Evolutionary conservation across 1,139 yeast species (phyloP), one percentile per base, ranked within the genome.

Genomic region (Candida frijolesensis): DNA sequence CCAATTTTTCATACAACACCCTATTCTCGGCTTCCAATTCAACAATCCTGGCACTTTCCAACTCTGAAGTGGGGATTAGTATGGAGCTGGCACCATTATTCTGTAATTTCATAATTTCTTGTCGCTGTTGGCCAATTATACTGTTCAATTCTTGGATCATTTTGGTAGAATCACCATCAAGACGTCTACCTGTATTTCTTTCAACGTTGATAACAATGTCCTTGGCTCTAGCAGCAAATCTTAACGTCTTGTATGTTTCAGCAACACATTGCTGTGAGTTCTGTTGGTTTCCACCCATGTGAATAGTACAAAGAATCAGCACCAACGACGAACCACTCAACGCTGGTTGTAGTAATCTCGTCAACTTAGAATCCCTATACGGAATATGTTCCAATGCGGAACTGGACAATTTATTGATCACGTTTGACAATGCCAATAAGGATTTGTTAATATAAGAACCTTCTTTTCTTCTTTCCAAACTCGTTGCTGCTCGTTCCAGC

Each of bases 221-320:
- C 62, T 91, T 92, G 0, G 98, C 98, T 53, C 97, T 76, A 0
- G 96, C 90, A 0, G 97, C 98, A 72, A 92, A 94, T 51, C 98
- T 72, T 34, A 94, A 74, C 0, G 98, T 92, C 61, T 90, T 90
- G 46, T 86, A 77, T 0, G 98, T 90, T 63, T 94, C 98, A 0
- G 89, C 79, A 14, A 80, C 72, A 3, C 86, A 79, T 43, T 71
- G 77, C 10, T 46, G 47, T 16, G 76, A 76, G 51, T 63, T 72
- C 18, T 47, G 46, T 9, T 54, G 49, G 9, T 62, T 57, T 5
- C 75, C 64, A 2, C 86, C 83, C 54, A 88, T 73, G 60, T 85
- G 87, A 19, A 92, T 84, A 0, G 98, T 92, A 65, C 98, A 94
- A 42, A 94, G 76, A 12, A 94, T 87, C 56, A 90, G 84, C n/a